Evolutionary conservation across 2,329 filamentous ascomycete species (phyloP), one percentile per base, ranked within the genome.

Genomic region (Ustulina deusta): DNA sequence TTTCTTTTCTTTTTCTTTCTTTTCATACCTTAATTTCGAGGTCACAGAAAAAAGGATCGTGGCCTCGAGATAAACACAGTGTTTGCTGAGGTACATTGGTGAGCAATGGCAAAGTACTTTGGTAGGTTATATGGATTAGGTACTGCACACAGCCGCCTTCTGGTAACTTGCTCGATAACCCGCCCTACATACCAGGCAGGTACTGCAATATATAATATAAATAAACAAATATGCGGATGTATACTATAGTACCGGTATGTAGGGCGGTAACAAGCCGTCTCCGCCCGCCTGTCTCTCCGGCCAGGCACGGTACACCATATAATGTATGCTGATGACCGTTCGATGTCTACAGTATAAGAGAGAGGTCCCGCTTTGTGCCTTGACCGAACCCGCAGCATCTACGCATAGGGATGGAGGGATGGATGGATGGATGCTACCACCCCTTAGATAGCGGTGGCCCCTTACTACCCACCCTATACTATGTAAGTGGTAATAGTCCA

Each of bases 211-310:
- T 27, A 51, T 34, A 65, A 58, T 65, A 49, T 59, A 62, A 52
- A 32, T 52, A 20, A 20, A 44, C 6, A 52, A 54, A 40, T 48
- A 62, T 62, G 66, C 62, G 10, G 17, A 57, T 42, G 20, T 62
- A 68, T 65, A 62, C 52, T 59, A 40, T 65, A 62, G 57, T 59
- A 40, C 57, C 56, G 52, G 62, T 65, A 65, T 57, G 62, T 62
- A 59, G 61, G 51, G 51, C 58, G 55, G 63, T 62, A 46, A 55
- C 52, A 69, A 66, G 54, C 58, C 57, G 52, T 48, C 46, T 51
- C 62, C 9, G 57, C 46, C 51, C 54, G 20, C 46, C 42, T 59
- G 40, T 55, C 42, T 59, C 34, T 55, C 57, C 46, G 42, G 52
- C 52, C 52, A 42, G 22, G 46, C 38, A 63, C 36, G 55, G 36